phyloP scores from a whole-genome alignment of 2,329 filamentous ascomycete genomes.

The Aspergillus novoparasiticus region DNA sequence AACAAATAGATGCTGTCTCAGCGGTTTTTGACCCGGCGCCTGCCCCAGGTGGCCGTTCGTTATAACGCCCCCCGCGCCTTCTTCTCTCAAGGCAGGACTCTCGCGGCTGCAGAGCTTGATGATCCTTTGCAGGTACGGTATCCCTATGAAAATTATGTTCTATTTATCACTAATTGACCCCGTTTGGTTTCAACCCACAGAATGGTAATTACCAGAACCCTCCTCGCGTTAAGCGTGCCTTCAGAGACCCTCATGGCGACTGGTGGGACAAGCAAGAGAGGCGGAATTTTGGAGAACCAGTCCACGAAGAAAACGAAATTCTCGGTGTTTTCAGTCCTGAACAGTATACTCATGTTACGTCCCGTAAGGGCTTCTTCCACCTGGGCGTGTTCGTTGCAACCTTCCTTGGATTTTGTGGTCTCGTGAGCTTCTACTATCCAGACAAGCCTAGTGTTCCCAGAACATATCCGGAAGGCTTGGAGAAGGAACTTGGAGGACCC shows the following conservation, averaged over 20 bases:
- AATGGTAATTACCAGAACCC: constrained; percentile 53
- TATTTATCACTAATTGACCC: constrained; percentile 15
- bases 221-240: constrained; percentile 75
- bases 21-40: constrained; percentile 46
- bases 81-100: constrained; percentile 45
- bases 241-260: constrained; percentile 87
- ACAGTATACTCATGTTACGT: constrained; percentile 81
- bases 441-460: constrained; percentile 70
- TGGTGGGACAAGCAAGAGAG: constrained; percentile 99
- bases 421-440: constrained; percentile 70
- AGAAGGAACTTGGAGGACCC: constrained; percentile 73
- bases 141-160: background rate
- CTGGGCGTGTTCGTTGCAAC: constrained; percentile 67
- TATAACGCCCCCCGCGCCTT: constrained; percentile 42
- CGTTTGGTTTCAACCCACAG: constrained; percentile 31
- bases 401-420: constrained; percentile 66
- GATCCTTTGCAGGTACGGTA: constrained; percentile 47
- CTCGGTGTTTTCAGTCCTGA: constrained; percentile 87
- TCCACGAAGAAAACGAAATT: constrained; percentile 95
- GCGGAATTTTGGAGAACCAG: constrained; percentile 92
- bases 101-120: constrained; percentile 42
- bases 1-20: constrained; percentile 47
- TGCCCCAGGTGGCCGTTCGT: constrained; percentile 43
- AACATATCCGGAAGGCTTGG: constrained; percentile 69
- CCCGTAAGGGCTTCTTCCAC: constrained; percentile 70